Evolutionary conservation across 495 filamentous ascomycete species (phyloP), one percentile per base, ranked within the genome.

Genomic region (Schizothecium vesticola): DNA sequence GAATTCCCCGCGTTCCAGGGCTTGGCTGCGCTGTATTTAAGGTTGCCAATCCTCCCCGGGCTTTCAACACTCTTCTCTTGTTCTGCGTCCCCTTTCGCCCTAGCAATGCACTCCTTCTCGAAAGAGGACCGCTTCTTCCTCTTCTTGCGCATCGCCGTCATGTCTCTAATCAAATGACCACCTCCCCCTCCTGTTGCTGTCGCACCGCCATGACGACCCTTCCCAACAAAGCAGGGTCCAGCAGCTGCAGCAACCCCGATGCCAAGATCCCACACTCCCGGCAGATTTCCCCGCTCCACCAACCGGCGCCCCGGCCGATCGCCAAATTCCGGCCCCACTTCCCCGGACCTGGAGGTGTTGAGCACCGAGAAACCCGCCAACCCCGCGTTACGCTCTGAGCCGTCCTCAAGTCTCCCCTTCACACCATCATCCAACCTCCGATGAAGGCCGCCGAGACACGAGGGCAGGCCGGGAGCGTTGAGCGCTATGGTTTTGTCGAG

Each of bases 11-110:
- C 51, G 24, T 16, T 3, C 10, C 10, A 26, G 56, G 19, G 43
- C 21, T 43, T 55, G 55, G 55, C 55, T 33, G 13, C 21, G 10
- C 43, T 22, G 23, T 64, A 65, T 58, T 65, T 65, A 65, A 65
- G 64, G 25, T 36, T 57, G 26, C 10, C 12, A 0, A 0, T 1
- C n/a, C 8, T 21, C 13, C 58, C 26, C 58, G 5, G 5, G 11
- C 22, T 59, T 24, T 19, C 58, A 25, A 28, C 62, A 10, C 3
- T 3, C 1, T 64, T 55, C 3, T 23, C 33, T n/a, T 43, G 1
- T n/a, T 51, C 43, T 64, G 16, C 13, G 33, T 64, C 22, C 7
- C 13, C 51, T 26, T n/a, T 64, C n/a, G 25, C 61, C 36, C 16
- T 55, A 12, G 26, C 61, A 23, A 13, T 21, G 13, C 28, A 12